These are phyloP conservation scores for Bruguiera gymnorhiza DNA, from an alignment of 345 rosid genomes.

Conservation along the genomic window DNA sequence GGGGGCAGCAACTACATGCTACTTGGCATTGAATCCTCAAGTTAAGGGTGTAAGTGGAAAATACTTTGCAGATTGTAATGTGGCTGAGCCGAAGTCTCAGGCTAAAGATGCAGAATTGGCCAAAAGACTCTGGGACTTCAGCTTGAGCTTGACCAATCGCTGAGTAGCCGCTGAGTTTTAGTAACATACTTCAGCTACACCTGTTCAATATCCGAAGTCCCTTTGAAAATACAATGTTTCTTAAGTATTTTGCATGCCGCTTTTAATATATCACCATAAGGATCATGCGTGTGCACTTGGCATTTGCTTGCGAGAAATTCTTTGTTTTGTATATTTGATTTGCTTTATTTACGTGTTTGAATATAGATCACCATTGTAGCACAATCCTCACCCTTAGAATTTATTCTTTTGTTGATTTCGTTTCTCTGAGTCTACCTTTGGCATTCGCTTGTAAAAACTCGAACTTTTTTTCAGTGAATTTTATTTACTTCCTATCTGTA, in stretches of 20 bases:
- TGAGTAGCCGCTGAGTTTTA: background rate
- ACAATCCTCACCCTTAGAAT: too few species aligned
- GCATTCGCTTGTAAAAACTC: too few species aligned
- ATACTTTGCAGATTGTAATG: conserved; percentile 55
- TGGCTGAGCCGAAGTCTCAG: conserved; percentile 36
- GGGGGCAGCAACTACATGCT: conserved; percentile 88
- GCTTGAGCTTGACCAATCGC: conserved; percentile 37
- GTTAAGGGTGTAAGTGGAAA: conserved; percentile 61
- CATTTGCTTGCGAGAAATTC: too few species aligned
- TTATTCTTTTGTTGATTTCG: too few species aligned
- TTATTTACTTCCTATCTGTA: too few species aligned
- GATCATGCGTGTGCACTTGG: too few species aligned
- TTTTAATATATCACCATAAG: too few species aligned
- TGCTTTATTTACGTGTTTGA: too few species aligned
- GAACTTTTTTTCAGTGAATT: too few species aligned
- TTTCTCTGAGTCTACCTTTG: too few species aligned
- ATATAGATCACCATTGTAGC: too few species aligned
- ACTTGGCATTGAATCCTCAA: conserved; percentile 68
- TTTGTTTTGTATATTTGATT: too few species aligned
- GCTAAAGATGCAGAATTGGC: conserved; percentile 50
- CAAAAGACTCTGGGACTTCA: conserved; percentile 67
- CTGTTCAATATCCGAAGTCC: background rate
- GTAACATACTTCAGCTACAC: background rate
- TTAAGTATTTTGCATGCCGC: background rate
- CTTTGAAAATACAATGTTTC: background rate